phyloP scores from a whole-genome alignment of 2,329 filamentous ascomycete genomes.

The Ophiocordyceps unilateralis region DNA sequence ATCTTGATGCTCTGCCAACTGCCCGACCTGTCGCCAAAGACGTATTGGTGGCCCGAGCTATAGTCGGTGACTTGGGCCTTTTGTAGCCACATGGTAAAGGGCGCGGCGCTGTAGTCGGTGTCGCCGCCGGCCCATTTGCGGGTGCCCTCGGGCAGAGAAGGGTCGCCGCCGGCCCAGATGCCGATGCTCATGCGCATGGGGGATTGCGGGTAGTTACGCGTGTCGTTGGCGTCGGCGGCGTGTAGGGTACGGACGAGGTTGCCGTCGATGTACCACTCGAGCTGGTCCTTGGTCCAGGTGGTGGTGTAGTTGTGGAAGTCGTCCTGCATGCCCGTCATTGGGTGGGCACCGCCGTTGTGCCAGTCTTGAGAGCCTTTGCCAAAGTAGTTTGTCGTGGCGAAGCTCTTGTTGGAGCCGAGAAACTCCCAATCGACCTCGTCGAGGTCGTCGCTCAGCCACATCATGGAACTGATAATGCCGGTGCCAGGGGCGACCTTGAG shows the following conservation, averaged over 20 bases:
- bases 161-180: conserved; percentile 47
- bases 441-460: conserved; percentile 66
- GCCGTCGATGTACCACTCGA: conserved; percentile 57
- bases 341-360: conserved; percentile 44
- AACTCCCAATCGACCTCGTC: conserved; percentile 86
- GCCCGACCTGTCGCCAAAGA: conserved; percentile 44
- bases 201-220: conserved; percentile 55
- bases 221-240: conserved; percentile 42
- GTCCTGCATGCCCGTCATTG: conserved; percentile 34
- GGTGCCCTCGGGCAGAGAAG: conserved; percentile 33
- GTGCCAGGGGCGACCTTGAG: conserved; percentile 59
- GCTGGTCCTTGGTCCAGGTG: conserved; percentile 48
- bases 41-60: conserved; percentile 46
- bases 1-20: conserved; percentile 46
- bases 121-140: conserved; percentile 53
- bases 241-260: conserved; percentile 44
- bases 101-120: conserved; percentile 47
- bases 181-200: conserved; percentile 55
- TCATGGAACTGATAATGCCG: conserved; percentile 69
- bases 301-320: conserved; percentile 63
- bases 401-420: conserved; percentile 46
- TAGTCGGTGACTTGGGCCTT: conserved; percentile 37
- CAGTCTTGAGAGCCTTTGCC: conserved; percentile 53
- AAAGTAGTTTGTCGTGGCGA: conserved; percentile 60
- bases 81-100: conserved; percentile 61